These are phyloP conservation scores for Paralagenidium karlingii DNA, from an alignment of 352 stramenopile species.

Conservation along the genomic window DNA sequence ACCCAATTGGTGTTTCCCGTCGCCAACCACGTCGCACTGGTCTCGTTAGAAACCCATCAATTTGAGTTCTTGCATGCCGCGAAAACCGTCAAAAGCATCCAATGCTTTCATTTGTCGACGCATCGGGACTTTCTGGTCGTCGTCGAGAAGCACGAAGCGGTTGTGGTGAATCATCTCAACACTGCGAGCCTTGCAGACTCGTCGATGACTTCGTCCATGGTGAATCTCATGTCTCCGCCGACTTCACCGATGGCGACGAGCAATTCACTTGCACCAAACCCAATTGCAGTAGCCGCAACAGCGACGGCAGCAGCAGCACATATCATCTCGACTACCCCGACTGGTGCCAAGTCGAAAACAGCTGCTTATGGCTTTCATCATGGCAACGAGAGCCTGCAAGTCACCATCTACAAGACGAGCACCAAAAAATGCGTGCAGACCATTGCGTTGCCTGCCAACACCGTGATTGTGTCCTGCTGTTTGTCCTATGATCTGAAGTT, in stretches of 20 bases:
- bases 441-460: constrained; percentile 31
- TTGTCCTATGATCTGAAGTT: constrained; percentile 74
- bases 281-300: too few species aligned
- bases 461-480: constrained; percentile 44
- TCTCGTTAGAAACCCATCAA: constrained; percentile 30
- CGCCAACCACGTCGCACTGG: constrained; percentile 45
- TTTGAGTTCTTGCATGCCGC: constrained; percentile 74
- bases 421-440: constrained; percentile 27
- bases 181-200: too few species aligned
- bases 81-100: constrained; percentile 26
- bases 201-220: too few species aligned
- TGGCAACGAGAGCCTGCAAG: not conserved
- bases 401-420: constrained; percentile 51
- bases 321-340: too few species aligned
- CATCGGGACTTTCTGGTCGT: constrained; percentile 61
- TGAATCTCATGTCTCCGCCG: too few species aligned
- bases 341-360: too few species aligned
- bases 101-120: constrained; percentile 52
- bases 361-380: too few species aligned
- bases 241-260: too few species aligned
- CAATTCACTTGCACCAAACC: constrained; percentile 6
- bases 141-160: constrained; percentile 30
- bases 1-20: constrained; percentile 45
- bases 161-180: too few species aligned
- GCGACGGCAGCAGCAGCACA: constrained; percentile 20